Evolutionary conservation across 164 flowering plant species (phyloP), one percentile per base, ranked within the genome.

Genomic region (Sextonia rubra): DNA sequence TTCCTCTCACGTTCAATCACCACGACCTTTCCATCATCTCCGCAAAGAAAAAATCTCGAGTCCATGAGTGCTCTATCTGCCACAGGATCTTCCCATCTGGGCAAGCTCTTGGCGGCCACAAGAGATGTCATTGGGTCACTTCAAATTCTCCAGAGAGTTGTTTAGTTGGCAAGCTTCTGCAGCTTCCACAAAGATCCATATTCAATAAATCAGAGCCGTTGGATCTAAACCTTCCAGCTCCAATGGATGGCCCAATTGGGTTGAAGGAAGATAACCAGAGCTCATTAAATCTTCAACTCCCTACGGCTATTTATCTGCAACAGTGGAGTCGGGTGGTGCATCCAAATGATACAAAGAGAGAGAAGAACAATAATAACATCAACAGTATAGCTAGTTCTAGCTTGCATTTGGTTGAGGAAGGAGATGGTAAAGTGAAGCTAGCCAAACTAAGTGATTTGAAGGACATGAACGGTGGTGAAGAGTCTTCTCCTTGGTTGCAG

Each of bases 81-180:
- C 93, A 92, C 64, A 81, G 98, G 63, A 77, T 90, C 14, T 95
- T 95, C 76, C 81, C 88, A 0, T 89, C 99, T 0, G 99, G 98
- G 5, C 98, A 95, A 68, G 99, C 98, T 0, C 73, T 95, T n/a
- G 99, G 99, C 0, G 98, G 98, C 2, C 99, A 95, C 81, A 95
- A 95, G 78, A 85, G 99, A 73, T 95, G 99, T 74, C 98, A 95
- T 69, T 93, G 99, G 99, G 83, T 91, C 76, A 91, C 93, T 5
- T 87, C 99, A 8, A 85, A 83, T 63, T 76, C 89, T 0, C 80
- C 80, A 0, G 90, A 85, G n/a, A 47, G 85, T 9, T 37, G 86
- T 12, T 15, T 90, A 0, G 47, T 80, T 1, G 77, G 80, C 3
- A 86, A 80, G 81, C 76, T 85, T 47, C 73, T 73, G 9, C 74